A percentile compares a stretch with the other conserved stretches of the same genome.
Conservation (phyloP, 202 grass and related monocot genomes). For the Alloteropsis angusta region DNA sequence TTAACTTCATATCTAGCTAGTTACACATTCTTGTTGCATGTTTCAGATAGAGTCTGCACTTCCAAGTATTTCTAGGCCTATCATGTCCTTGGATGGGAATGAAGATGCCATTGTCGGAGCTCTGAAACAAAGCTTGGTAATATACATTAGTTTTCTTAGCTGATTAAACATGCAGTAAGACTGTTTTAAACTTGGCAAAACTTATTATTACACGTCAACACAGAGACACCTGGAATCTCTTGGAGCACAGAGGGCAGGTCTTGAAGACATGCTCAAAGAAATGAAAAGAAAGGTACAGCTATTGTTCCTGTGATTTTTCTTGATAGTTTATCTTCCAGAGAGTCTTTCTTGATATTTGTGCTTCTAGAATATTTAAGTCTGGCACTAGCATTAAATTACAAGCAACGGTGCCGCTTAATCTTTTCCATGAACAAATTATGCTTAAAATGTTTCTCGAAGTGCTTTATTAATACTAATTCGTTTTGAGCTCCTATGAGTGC, state of each 20-base stretch:
- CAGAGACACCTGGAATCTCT: slow-evolving; percentile 95
- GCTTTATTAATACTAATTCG: background rate
- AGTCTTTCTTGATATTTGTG: slow-evolving; percentile 1
- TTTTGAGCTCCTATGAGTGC: background rate
- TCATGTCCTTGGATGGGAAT: slow-evolving; percentile 96
- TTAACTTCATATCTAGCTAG: slow-evolving; percentile 11
- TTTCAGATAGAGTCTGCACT: slow-evolving; percentile 92
- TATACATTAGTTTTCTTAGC: slow-evolving; percentile 19
- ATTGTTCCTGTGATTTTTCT: slow-evolving; percentile 7
- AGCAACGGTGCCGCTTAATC: background rate
- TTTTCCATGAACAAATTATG: background rate
- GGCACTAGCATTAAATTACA: background rate
- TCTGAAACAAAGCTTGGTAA: slow-evolving; percentile 97
- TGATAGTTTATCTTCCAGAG: background rate
- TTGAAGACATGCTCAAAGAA: slow-evolving; percentile 98
- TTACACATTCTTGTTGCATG: slow-evolving; percentile 23
- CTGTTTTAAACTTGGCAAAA: slow-evolving; percentile 8
- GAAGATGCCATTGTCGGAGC: slow-evolving; percentile 92
- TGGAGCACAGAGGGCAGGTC: slow-evolving; percentile 83
- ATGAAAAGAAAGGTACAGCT: slow-evolving; percentile 88
- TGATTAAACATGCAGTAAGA: background rate
- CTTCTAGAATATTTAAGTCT: background rate
- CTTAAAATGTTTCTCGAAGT: background rate
- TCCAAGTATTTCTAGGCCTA: slow-evolving; percentile 89
- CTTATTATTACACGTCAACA: slow-evolving; percentile 13